A percentile compares a stretch with the other conserved stretches of the same genome.
Evolutionary conservation across 1,139 yeast species (phyloP).

Genomic region (Yamadazyma sp.): DNA sequence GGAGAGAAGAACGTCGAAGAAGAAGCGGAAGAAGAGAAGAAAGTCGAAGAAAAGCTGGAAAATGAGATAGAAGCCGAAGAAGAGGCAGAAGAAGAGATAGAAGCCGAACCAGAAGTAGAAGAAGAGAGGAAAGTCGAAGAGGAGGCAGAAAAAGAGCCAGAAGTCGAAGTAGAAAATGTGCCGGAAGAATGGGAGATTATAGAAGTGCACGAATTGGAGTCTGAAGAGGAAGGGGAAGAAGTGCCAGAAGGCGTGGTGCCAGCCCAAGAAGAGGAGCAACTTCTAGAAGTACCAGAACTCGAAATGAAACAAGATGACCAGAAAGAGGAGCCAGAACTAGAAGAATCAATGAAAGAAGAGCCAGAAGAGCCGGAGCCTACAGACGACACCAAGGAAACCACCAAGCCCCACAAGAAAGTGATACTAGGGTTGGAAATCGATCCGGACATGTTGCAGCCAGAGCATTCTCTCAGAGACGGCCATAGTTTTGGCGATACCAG

Average conservation of each 20-base stretch:
- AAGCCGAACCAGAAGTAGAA: background rate
- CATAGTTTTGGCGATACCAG: conserved; percentile 17
- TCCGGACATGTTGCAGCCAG: conserved; percentile 19
- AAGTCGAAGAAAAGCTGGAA: too few species aligned
- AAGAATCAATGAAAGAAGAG: background rate
- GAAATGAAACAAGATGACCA: background rate
- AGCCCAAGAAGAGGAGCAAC: background rate
- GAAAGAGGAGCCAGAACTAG: background rate
- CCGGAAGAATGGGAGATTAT: too few species aligned
- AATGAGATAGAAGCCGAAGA: background rate
- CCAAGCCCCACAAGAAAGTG: conserved; percentile 8
- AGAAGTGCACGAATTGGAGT: too few species aligned
- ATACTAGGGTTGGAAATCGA: conserved; percentile 24
- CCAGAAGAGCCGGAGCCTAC: background rate
- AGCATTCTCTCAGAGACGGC: conserved; percentile 24
- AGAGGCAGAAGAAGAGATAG: background rate
- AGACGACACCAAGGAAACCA: background rate
- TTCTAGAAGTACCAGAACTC: background rate
- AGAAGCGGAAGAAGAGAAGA: too few species aligned
- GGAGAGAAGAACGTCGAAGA: too few species aligned
- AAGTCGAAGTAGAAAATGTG: too few species aligned
- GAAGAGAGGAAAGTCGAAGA: too few species aligned
- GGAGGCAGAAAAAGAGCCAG: too few species aligned
- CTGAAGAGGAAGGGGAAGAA: too few species aligned
- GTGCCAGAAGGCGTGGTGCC: too few species aligned